Percentiles rank a stretch among this genome's conserved stretches.
Conservation (phyloP, 495 filamentous ascomycete genomes). For the Friedmanniomyces simplex region DNA sequence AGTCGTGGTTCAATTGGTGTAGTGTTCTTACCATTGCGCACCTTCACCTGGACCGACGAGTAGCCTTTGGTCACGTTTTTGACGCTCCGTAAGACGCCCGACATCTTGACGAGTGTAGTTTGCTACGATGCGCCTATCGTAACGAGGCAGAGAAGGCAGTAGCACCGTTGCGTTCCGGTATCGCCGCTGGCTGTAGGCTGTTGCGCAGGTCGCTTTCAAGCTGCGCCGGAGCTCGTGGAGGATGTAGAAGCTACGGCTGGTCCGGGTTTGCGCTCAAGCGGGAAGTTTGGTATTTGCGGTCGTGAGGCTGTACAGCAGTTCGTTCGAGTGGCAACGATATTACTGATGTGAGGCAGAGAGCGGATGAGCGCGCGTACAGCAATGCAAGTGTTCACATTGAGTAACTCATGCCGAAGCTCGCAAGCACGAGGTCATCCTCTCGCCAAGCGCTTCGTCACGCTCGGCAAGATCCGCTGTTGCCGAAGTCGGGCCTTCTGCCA, state of each 20-base stretch:
- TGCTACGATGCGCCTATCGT: neutral
- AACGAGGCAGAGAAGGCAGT: neutral
- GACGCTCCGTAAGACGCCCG: slow-evolving; percentile 92
- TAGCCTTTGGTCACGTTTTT: slow-evolving; percentile 99
- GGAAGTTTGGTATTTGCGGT: neutral
- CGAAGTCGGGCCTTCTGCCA: neutral
- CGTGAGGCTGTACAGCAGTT: neutral
- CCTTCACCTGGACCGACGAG: slow-evolving; percentile 93
- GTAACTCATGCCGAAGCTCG: neutral
- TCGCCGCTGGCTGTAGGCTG: neutral
- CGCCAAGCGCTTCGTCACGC: neutral
- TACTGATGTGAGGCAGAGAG: neutral
- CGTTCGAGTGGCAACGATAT: neutral
- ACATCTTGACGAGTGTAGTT: slow-evolving; percentile 48
- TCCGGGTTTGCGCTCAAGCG: neutral
- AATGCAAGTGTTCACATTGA: neutral
- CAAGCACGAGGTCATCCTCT: neutral
- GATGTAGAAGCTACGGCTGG: neutral
- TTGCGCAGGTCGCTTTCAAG: neutral
- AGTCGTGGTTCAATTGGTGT: slow-evolving; percentile 2
- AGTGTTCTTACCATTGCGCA: slow-evolving; percentile 79
- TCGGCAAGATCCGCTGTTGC: neutral
- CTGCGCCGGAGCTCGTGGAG: neutral
- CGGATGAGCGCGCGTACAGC: neutral
- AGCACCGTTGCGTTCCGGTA: neutral